Evolutionary conservation across 164 flowering plant genomes (phyloP).

Genomic region (Berberis vulgaris): DNA sequence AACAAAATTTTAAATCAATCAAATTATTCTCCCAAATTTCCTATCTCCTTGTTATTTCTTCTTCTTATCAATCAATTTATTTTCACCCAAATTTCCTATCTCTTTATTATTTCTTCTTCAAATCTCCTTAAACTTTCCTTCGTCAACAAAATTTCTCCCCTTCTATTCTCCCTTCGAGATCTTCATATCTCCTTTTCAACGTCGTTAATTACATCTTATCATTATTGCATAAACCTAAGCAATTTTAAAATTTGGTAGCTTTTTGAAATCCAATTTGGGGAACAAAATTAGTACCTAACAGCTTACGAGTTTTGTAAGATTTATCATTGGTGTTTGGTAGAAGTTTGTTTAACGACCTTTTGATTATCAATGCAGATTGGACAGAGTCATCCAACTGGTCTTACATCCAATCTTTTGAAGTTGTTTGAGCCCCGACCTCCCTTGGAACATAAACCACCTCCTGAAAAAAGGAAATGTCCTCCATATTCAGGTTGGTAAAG

Average conservation of each 20-base stretch:
- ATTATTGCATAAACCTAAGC: not conserved
- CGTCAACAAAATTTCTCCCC: too few species aligned
- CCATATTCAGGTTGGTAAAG: slow-evolving; percentile 52
- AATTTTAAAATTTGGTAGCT: not conserved
- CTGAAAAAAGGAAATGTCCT: slow-evolving; percentile 91
- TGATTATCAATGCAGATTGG: slow-evolving; percentile 62
- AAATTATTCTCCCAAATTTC: too few species aligned
- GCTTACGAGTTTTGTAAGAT: not conserved
- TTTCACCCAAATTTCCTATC: too few species aligned
- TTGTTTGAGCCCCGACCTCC: slow-evolving; percentile 97
- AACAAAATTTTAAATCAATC: too few species aligned
- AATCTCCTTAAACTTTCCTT: too few species aligned
- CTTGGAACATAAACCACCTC: slow-evolving; percentile 84
- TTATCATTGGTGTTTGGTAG: not conserved
- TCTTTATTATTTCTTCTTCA: too few species aligned
- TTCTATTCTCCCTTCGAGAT: too few species aligned
- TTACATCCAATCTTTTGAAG: slow-evolving; percentile 83
- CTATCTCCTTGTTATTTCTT: too few species aligned
- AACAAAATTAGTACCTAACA: not conserved
- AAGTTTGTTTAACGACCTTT: not conserved
- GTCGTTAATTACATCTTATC: too few species aligned
- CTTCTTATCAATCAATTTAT: too few species aligned
- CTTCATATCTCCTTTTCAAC: too few species aligned
- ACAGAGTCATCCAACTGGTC: slow-evolving; percentile 95
- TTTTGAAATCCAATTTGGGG: not conserved